Percentiles rank a stretch among this genome's conserved stretches.
phyloP scores from a whole-genome alignment of 148 eudicot species.

The Heliamphora exappendiculata region DNA sequence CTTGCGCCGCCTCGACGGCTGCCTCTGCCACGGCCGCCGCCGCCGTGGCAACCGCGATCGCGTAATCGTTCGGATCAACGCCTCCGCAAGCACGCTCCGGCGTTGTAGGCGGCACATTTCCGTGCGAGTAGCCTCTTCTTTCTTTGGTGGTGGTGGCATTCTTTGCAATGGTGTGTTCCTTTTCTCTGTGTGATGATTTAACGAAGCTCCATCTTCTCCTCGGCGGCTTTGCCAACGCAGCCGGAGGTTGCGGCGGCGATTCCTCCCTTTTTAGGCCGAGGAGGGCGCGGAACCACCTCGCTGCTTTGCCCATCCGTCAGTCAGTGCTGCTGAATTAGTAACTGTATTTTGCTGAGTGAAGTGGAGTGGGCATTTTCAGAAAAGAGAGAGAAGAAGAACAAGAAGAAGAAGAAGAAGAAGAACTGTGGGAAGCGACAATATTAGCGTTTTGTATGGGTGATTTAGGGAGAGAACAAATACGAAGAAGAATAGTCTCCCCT shows the following conservation, averaged over 20 bases:
- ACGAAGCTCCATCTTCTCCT: constrained; percentile 56
- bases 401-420: too few relatives aligned
- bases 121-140: neutral
- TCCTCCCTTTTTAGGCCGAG: constrained; percentile 35
- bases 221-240: constrained; percentile 10
- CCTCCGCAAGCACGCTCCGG: constrained; percentile 11
- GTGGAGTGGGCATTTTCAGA: neutral
- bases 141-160: constrained; percentile 4
- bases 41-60: constrained; percentile 59
- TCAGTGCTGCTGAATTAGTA: neutral
- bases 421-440: too few relatives aligned
- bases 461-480: too few relatives aligned
- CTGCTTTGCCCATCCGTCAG: constrained; percentile 56
- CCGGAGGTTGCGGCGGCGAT: constrained; percentile 13
- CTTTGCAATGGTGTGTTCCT: neutral
- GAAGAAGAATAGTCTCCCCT: too few relatives aligned
- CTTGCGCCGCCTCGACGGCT: constrained; percentile 27
- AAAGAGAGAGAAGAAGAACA: neutral
- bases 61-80: constrained; percentile 36
- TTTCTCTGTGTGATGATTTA: constrained; percentile 41
- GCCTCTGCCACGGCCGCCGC: constrained; percentile 28
- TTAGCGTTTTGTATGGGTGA: too few relatives aligned
- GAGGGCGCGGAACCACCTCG: constrained; percentile 51
- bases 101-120: constrained; percentile 13
- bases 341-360: neutral